phyloP scores from a whole-genome alignment of 2,329 filamentous ascomycete genomes.

The Sarocladium kiliense region DNA sequence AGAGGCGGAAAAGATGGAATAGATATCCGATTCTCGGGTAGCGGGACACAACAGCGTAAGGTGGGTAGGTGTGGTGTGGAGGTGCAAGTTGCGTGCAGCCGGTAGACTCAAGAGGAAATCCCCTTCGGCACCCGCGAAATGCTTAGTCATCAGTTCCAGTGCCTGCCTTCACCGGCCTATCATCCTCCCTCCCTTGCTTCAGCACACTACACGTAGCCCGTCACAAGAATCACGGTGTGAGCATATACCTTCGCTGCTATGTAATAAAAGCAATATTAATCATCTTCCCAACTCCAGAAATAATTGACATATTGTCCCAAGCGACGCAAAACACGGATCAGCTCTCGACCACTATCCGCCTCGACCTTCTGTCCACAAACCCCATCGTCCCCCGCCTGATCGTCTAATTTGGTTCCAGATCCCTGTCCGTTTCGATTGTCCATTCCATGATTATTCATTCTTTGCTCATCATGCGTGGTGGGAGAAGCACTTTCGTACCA shows the following conservation, averaged over 20 bases:
- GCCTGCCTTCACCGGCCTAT: not conserved
- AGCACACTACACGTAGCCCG: not conserved
- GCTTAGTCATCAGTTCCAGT: slow-evolving; percentile 1
- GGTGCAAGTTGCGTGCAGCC: slow-evolving; percentile 10
- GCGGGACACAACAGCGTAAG: not conserved
- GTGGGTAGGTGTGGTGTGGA: slow-evolving; percentile 7
- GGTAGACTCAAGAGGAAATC: slow-evolving; percentile 10
- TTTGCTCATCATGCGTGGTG: slow-evolving; percentile 23
- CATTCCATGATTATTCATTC: not conserved
- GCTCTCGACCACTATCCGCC: too few species aligned
- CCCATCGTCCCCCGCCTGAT: too few species aligned
- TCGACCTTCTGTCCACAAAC: too few species aligned
- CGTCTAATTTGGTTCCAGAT: slow-evolving; percentile 5
- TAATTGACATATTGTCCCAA: not conserved
- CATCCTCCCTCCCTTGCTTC: not conserved
- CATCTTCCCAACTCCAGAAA: not conserved
- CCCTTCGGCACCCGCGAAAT: not conserved
- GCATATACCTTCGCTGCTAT: not conserved
- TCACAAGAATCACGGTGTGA: not conserved
- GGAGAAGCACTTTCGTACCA: slow-evolving; percentile 46
- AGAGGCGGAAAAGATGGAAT: not conserved
- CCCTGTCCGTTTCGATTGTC: slow-evolving; percentile 25
- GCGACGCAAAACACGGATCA: not conserved
- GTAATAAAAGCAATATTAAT: not conserved
- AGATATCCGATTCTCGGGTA: not conserved